phyloP scores from a whole-genome alignment of 177 flowering plant genomes.

The Vitis hybrid region DNA sequence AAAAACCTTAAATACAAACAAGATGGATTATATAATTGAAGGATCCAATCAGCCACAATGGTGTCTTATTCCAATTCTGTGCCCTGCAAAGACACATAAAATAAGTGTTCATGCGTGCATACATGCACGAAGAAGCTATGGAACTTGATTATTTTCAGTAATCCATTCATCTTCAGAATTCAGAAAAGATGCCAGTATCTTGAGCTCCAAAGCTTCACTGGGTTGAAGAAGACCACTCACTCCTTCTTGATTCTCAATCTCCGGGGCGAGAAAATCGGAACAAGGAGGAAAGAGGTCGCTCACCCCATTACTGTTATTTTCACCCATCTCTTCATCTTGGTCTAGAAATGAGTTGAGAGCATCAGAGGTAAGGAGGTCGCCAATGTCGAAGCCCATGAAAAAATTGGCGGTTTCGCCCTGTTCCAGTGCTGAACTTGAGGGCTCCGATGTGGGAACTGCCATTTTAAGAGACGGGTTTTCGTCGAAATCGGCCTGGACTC shows the following conservation, averaged over 20 bases:
- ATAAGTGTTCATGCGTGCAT: too few relatives aligned
- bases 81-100: too few relatives aligned
- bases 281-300: too few relatives aligned
- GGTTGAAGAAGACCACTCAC: neutral
- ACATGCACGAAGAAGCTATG: too few relatives aligned
- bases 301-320: neutral
- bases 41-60: too few relatives aligned
- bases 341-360: neutral
- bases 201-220: neutral
- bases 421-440: neutral
- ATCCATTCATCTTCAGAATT: conserved; percentile 9
- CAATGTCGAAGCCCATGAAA: conserved; percentile 7
- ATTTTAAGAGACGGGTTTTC: neutral
- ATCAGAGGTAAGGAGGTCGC: conserved; percentile 4
- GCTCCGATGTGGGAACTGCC: neutral
- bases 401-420: neutral
- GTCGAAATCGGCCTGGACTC: neutral
- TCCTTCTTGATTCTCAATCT: neutral
- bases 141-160: neutral
- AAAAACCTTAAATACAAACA: too few relatives aligned
- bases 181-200: neutral
- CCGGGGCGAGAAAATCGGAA: neutral
- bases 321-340: neutral
- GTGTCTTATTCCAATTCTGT: too few relatives aligned
- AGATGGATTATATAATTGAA: too few relatives aligned